phyloP scores from a whole-genome alignment of 306 rosid species.

The Castanospermum australe region DNA sequence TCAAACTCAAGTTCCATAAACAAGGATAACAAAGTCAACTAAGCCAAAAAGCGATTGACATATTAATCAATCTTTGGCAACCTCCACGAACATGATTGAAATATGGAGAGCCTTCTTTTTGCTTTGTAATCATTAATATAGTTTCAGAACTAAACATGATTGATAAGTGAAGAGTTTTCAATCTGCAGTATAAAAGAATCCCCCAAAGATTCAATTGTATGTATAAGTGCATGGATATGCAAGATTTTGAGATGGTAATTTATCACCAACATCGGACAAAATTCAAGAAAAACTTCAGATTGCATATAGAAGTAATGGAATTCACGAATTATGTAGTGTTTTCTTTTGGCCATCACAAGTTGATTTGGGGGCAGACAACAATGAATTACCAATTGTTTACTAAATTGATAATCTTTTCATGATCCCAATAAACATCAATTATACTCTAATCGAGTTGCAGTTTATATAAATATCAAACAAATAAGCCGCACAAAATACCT shows the following conservation, averaged over 20 bases:
- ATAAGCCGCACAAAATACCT: conserved; percentile 50
- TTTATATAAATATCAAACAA: background rate
- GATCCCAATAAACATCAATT: background rate
- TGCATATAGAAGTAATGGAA: background rate
- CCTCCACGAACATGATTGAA: background rate
- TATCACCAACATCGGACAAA: background rate
- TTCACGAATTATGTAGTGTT: background rate
- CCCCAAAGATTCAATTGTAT: background rate
- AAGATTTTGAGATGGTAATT: background rate
- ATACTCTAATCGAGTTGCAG: conserved; percentile 1
- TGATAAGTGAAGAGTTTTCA: background rate
- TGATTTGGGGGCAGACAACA: background rate
- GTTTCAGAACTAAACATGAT: background rate
- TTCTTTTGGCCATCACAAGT: background rate
- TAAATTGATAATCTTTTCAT: background rate
- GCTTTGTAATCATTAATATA: background rate
- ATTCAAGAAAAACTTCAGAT: background rate
- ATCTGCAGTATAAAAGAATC: background rate
- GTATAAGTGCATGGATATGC: background rate
- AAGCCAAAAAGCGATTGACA: background rate
- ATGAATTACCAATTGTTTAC: background rate
- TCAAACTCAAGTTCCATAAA: background rate
- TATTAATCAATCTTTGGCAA: background rate
- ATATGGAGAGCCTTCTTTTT: background rate
- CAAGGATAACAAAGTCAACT: background rate